Evolutionary conservation across 768 basidiomycete species (phyloP).

Genomic region (Amyloporia xantha): DNA sequence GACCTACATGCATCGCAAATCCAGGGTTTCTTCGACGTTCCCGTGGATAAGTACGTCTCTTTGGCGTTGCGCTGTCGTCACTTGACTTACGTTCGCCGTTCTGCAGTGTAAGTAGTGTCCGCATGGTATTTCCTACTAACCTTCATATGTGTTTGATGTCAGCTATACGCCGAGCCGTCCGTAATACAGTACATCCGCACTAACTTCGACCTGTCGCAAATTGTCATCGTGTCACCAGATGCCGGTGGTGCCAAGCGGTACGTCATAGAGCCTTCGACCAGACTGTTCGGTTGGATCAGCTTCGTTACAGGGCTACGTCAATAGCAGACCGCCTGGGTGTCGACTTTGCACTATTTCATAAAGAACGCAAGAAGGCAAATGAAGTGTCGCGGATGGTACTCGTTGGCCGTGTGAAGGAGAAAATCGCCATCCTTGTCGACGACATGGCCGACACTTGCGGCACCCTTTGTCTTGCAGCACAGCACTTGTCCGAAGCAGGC

Average conservation of each 20-base stretch:
- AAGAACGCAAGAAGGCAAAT: slow-evolving; percentile 96
- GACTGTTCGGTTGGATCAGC: background rate
- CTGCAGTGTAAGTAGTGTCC: slow-evolving; percentile 41
- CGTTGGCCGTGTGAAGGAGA: slow-evolving; percentile 89
- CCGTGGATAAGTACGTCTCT: slow-evolving; percentile 91
- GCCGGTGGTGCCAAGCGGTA: slow-evolving; percentile 98
- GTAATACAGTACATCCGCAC: slow-evolving; percentile 92
- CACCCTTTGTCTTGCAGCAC: slow-evolving; percentile 87
- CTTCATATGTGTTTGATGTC: slow-evolving; percentile 11
- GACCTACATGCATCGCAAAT: slow-evolving; percentile 98
- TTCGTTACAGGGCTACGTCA: slow-evolving; percentile 73
- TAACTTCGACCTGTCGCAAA: slow-evolving; percentile 75
- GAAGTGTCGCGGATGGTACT: slow-evolving; percentile 93
- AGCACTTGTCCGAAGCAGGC: slow-evolving; percentile 84
- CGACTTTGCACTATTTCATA: slow-evolving; percentile 98
- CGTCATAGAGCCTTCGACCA: slow-evolving; percentile 11
- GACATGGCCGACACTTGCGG: slow-evolving; percentile 99
- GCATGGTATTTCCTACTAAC: slow-evolving; percentile 7
- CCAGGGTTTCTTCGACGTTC: slow-evolving; percentile 99
- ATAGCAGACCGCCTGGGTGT: slow-evolving; percentile 94
- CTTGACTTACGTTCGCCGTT: background rate
- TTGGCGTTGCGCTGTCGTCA: slow-evolving; percentile 3
- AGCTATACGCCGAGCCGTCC: slow-evolving; percentile 96
- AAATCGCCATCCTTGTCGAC: slow-evolving; percentile 92
- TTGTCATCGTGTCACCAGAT: slow-evolving; percentile 96